Base-by-base conservation (phyloP, 179 eudicot species). In the Heliamphora pulchella region DNA sequence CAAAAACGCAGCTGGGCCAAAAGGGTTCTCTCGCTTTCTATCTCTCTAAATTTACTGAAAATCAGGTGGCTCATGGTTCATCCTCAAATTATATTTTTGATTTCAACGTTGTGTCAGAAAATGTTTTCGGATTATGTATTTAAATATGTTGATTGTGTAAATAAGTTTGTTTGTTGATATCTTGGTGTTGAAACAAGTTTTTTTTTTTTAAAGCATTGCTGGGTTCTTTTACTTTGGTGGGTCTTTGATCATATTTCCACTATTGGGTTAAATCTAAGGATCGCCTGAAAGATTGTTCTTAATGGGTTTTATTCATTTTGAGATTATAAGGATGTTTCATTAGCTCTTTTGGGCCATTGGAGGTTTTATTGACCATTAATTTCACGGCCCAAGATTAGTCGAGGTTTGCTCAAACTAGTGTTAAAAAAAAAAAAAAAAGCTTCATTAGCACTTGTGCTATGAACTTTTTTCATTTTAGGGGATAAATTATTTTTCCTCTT, bases 11-110 rank as follows among this genome's bases (percentile, higher is more conserved):
- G 17, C 3, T 13, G 0, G 39, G 51, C 9, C 72, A 54, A 54
- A 10, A n/a, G 3, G 13, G 22, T 1, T 18, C 44, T 11, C 75
- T 3, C 58, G n/a, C 43, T 18, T 15, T 71, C 39, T 47, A 39
- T 47, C 57, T 46, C 74, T 70, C 74, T 70, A 54, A 9, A 57
- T 71, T 55, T n/a, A 20, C 17, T 69, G 68, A 41, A 65, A 9
- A 65, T 31, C 10, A 39, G 70, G 70, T 65, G 13, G 39, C 4
- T 22, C 9, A 65, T 11, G 0, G 70, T 65, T 31, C 39, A 39
- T 9, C 70, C 13, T 58, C 63, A 58, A 58, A 58, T 6, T 18
- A 39, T n/a, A 4, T 15, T 22, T 18, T 13, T 43, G 48, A n/a
- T 1, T 70, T n/a, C 8, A 8, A 5, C 22, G 22, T 15, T 69